Conservation (phyloP, 495 filamentous ascomycete genomes). For the Collariella sp. region DNA sequence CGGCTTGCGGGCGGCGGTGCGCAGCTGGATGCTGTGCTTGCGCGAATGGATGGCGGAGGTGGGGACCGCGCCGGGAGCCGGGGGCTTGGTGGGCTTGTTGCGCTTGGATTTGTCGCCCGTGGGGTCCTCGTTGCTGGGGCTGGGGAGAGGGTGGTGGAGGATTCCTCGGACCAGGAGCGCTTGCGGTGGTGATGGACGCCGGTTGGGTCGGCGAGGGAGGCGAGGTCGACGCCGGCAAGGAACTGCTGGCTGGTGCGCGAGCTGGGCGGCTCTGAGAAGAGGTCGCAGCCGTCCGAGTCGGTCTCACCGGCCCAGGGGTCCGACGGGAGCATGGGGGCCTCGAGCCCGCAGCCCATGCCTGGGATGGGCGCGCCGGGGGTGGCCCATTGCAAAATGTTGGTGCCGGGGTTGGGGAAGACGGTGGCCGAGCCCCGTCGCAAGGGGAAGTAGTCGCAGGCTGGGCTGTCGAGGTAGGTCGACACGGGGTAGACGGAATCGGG, state of each 20-base stretch:
- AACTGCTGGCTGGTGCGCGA: not conserved
- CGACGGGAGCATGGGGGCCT: not conserved
- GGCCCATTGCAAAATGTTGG: not conserved
- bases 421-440: not conserved
- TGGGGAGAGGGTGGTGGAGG: not conserved
- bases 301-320: not conserved
- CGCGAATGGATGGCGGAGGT: not conserved
- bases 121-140: no score
- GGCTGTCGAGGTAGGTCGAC: conserved; percentile 6
- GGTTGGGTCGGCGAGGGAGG: not conserved
- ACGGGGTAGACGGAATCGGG: not conserved
- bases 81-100: not conserved
- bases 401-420: not conserved
- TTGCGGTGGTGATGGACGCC: conserved; percentile 1
- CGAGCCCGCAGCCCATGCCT: not conserved
- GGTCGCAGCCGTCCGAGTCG: not conserved
- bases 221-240: not conserved
- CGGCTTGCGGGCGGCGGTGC: conserved; percentile 19
- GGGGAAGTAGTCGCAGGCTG: not conserved
- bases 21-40: conserved; percentile 14
- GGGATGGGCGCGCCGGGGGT: not conserved
- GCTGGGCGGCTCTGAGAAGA: not conserved
- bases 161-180: not conserved
- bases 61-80: not conserved
- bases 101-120: not conserved